A percentile compares a stretch with the other conserved stretches of the same genome.
Evolutionary conservation across 345 rosid species (phyloP).

Genomic region (Durio zibethinus): DNA sequence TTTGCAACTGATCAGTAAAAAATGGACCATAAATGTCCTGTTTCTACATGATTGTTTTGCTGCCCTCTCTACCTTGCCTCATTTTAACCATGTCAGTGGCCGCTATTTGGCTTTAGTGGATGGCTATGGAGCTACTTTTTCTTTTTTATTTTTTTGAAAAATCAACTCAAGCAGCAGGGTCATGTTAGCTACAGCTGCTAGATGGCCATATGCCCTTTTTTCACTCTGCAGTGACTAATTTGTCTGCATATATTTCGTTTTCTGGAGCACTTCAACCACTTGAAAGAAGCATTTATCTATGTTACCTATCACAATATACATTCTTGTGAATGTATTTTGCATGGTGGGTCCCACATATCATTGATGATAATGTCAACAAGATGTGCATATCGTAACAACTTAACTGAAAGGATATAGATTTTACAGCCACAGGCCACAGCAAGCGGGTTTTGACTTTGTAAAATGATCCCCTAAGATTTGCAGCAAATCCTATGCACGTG

Average conservation of each 20-base stretch:
- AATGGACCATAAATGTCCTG: constrained; percentile 15
- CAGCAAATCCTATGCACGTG: constrained; percentile 22
- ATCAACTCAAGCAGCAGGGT: not conserved
- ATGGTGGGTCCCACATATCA: constrained; percentile 12
- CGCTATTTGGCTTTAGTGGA: not conserved
- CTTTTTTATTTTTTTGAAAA: not conserved
- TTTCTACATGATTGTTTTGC: not conserved
- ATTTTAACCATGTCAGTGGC: not conserved
- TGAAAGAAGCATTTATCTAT: not conserved
- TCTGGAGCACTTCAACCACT: constrained; percentile 2
- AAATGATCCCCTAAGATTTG: not conserved
- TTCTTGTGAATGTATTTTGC: not conserved
- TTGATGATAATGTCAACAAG: constrained; percentile 1
- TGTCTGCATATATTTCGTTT: not conserved
- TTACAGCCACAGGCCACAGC: constrained; percentile 11
- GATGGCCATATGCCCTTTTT: not conserved
- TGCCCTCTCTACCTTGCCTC: not conserved
- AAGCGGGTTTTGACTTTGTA: constrained; percentile 5
- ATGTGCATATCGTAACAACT: constrained; percentile 25
- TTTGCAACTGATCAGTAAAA: not conserved
- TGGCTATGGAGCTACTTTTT: not conserved
- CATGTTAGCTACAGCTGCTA: not conserved
- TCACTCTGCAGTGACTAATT: not conserved
- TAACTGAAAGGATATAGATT: constrained; percentile 9
- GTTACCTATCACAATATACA: no score